phyloP scores from a whole-genome alignment of 169 alveolate genomes.

The Eimeria necatrix region DNA sequence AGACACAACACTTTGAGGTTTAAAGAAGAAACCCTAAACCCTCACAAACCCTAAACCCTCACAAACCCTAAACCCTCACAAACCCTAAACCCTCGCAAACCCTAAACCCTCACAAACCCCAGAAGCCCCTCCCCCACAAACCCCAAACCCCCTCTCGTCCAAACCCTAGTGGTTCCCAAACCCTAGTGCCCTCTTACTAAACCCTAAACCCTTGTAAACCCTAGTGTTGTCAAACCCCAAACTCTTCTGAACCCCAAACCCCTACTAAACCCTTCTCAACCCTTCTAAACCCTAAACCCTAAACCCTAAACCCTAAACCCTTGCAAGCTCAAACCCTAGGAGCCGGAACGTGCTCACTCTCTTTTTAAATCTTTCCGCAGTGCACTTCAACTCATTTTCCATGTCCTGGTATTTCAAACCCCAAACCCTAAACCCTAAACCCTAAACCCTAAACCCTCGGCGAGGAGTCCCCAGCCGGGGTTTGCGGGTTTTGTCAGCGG shows the following conservation, averaged over 20 bases:
- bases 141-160: too few species aligned
- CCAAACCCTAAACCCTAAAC: background rate
- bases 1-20: background rate
- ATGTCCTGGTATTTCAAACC: background rate
- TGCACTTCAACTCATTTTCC: background rate
- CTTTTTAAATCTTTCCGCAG: background rate
- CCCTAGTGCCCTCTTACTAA: background rate
- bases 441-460: background rate
- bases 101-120: too few species aligned
- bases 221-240: too few species aligned
- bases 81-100: too few species aligned
- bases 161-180: too few species aligned
- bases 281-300: constrained; percentile 32
- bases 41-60: too few species aligned
- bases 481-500: too few species aligned
- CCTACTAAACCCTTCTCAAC: too few species aligned
- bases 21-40: background rate
- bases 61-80: too few species aligned
- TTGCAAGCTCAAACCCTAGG: background rate
- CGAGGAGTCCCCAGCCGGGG: background rate
- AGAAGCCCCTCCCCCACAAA: background rate
- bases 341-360: background rate
- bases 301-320: constrained; percentile 33
- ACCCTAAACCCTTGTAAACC: constrained; percentile 19
- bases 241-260: too few species aligned